phyloP scores from a whole-genome alignment of 2,329 filamentous ascomycete species.

The Phyllosticta ampelicida region DNA sequence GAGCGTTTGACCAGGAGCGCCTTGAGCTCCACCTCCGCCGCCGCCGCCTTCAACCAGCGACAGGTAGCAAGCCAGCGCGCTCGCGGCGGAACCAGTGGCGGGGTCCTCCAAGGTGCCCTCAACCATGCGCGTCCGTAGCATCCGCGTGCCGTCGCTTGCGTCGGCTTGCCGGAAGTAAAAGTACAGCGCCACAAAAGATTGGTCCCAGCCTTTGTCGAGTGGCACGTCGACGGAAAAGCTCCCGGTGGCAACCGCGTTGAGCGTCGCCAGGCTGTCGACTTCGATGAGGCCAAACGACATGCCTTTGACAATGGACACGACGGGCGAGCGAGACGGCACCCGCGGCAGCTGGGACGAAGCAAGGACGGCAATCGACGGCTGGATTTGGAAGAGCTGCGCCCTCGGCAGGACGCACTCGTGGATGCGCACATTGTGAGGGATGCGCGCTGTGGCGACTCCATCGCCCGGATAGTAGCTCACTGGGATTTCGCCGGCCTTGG shows the following conservation, averaged over 20 bases:
- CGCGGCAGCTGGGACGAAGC: not conserved
- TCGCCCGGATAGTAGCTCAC: constrained; percentile 30
- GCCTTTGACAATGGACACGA: constrained; percentile 52
- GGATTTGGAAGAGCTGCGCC: constrained; percentile 22
- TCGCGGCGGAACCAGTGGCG: constrained; percentile 42
- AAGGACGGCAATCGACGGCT: constrained; percentile 23
- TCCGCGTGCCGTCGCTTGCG: constrained; percentile 17
- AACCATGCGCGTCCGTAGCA: constrained; percentile 52
- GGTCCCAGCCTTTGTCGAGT: constrained; percentile 40
- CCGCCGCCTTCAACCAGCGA: constrained; percentile 27
- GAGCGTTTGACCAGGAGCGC: constrained; percentile 21
- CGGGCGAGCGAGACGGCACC: constrained; percentile 17
- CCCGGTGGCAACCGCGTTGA: constrained; percentile 36
- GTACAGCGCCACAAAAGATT: constrained; percentile 45
- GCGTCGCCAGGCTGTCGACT: constrained; percentile 48
- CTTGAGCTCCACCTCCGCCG: constrained; percentile 4
- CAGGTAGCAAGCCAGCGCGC: constrained; percentile 34
- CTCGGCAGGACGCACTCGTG: constrained; percentile 33
- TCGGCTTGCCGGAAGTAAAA: constrained; percentile 44
- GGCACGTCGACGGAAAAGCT: constrained; percentile 22
- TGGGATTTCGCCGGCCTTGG: constrained; percentile 36
- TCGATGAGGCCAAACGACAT: constrained; percentile 62
- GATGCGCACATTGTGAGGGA: constrained; percentile 57
- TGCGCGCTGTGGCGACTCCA: constrained; percentile 45
- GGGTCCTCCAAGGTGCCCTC: constrained; percentile 38